These are phyloP conservation scores for Apocynum venetum DNA, from an alignment of 257 asterid genomes.

Conservation along the genomic window DNA sequence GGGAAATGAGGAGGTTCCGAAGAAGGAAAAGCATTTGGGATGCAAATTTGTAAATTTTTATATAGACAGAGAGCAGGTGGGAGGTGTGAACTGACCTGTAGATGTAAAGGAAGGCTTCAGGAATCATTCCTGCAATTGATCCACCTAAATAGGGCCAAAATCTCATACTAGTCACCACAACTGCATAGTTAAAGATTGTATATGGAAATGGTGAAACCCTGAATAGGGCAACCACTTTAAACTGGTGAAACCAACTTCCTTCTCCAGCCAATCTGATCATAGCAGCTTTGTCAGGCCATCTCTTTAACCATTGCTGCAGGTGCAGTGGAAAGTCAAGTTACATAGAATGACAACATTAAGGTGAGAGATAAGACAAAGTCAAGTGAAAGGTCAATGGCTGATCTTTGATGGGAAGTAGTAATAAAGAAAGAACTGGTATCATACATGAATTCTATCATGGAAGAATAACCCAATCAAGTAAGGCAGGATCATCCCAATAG, in stretches of 20 bases:
- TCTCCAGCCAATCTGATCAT: constrained; percentile 84
- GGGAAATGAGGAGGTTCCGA: background rate
- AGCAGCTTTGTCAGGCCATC: constrained; percentile 89
- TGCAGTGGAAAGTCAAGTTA: constrained; percentile 6
- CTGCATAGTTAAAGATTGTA: constrained; percentile 82
- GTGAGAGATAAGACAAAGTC: background rate
- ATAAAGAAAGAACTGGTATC: constrained; percentile 5
- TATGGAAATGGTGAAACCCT: constrained; percentile 89
- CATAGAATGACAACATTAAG: background rate
- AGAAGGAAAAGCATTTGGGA: background rate
- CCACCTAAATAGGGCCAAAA: constrained; percentile 92
- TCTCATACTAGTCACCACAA: constrained; percentile 78
- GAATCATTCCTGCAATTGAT: constrained; percentile 87
- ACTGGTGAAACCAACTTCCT: constrained; percentile 88
- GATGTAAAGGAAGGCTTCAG: constrained; percentile 91
- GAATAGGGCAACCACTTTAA: constrained; percentile 78
- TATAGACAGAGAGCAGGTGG: background rate
- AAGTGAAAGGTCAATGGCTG: background rate
- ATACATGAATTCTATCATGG: constrained; percentile 78
- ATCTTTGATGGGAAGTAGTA: background rate
- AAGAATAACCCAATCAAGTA: constrained; percentile 71
- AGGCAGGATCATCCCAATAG: constrained; percentile 79
- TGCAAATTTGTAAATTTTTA: background rate
- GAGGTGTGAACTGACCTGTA: constrained; percentile 45
- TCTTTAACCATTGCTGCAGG: constrained; percentile 77